Conservation (phyloP, 2,329 filamentous ascomycete genomes). For the Claviceps citrina region DNA sequence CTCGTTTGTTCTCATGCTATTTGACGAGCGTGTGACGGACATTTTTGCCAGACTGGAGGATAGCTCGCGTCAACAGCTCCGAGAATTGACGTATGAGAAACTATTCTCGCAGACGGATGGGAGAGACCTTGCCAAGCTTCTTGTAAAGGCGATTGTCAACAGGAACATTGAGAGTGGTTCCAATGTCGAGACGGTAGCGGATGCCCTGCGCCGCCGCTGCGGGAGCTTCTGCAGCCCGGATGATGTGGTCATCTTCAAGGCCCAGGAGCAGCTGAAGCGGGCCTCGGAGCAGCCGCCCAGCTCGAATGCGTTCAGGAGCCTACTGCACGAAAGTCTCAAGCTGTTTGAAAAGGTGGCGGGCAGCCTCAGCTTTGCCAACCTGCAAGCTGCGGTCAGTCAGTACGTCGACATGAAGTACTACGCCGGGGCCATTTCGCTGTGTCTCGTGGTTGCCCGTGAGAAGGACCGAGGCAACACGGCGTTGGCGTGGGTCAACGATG, state of each 20-base stretch:
- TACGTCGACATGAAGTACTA: conserved; percentile 78
- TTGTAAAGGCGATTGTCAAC: conserved; percentile 97
- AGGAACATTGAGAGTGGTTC: conserved; percentile 92
- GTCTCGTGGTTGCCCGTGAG: conserved; percentile 66
- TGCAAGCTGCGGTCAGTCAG: conserved; percentile 61
- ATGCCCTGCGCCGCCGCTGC: conserved; percentile 79
- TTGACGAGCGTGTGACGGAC: conserved; percentile 83
- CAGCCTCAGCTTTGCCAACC: conserved; percentile 64
- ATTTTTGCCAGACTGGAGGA: conserved; percentile 67
- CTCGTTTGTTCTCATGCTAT: conserved; percentile 85
- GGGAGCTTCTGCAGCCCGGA: conserved; percentile 96
- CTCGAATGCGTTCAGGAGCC: conserved; percentile 57
- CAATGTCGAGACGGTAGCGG: conserved; percentile 93
- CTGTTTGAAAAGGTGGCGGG: conserved; percentile 81
- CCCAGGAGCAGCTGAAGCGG: conserved; percentile 83
- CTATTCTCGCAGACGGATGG: conserved; percentile 69
- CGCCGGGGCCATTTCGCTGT: conserved; percentile 81
- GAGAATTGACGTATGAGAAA: conserved; percentile 69
- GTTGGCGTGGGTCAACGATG: conserved; percentile 74
- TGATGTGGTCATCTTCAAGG: conserved; percentile 96
- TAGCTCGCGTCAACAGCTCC: conserved; percentile 50
- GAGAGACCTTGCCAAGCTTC: conserved; percentile 77
- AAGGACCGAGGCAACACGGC: conserved; percentile 79
- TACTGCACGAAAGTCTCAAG: conserved; percentile 77
- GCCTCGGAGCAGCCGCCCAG: conserved; percentile 66